These are phyloP conservation scores for Dalbergia cultrata DNA, from an alignment of 306 rosid species.

Conservation along the genomic window DNA sequence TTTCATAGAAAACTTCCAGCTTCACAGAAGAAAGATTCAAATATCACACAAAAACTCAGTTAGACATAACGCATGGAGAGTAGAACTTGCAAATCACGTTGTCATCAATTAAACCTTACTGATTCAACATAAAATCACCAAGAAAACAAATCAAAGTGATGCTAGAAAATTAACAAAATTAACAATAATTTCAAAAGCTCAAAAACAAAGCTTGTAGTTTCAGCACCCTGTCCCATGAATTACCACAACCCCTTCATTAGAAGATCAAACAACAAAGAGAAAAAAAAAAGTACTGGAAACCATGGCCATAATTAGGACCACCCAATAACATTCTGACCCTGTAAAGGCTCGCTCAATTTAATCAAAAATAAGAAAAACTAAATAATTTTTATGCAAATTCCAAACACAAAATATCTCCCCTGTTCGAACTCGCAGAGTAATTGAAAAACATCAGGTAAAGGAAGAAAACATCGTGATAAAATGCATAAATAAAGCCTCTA, in stretches of 20 bases:
- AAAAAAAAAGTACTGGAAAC: no score
- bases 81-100: slow-evolving; percentile 21
- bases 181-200: background rate
- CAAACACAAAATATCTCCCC: background rate
- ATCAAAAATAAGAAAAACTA: background rate
- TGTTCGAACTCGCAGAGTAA: background rate
- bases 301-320: background rate
- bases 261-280: background rate
- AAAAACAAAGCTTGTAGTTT: background rate
- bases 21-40: slow-evolving; percentile 33
- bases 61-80: background rate
- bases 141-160: background rate
- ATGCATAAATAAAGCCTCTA: background rate
- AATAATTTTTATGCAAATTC: background rate
- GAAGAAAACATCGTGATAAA: background rate
- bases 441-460: background rate
- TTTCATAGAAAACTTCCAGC: no score
- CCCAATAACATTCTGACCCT: background rate
- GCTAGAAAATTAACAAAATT: background rate
- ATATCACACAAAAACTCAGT: slow-evolving; percentile 12
- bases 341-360: background rate
- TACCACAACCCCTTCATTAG: no score
- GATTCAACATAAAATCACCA: slow-evolving; percentile 5
- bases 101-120: background rate
- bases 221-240: no score